phyloP scores from a whole-genome alignment of 2,329 filamentous ascomycete genomes.

The Cordyceps militaris region DNA sequence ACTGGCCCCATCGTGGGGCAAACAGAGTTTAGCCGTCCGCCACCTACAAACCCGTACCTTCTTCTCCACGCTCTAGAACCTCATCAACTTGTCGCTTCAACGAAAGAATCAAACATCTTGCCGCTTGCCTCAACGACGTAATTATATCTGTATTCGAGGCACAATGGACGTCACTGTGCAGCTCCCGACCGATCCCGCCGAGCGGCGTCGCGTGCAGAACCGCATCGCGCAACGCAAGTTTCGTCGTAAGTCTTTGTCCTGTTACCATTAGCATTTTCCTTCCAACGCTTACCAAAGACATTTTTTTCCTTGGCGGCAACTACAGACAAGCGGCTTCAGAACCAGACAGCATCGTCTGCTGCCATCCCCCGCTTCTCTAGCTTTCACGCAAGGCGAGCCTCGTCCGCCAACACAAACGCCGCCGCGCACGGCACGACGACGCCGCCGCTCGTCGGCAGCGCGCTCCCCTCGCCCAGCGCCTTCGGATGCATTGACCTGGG shows the following conservation, averaged over 20 bases:
- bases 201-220: neutral
- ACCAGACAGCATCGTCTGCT: neutral
- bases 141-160: too few relatives aligned
- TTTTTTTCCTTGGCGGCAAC: neutral
- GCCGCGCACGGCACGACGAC: neutral
- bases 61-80: neutral
- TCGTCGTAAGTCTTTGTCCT: neutral
- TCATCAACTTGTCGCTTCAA: neutral
- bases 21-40: neutral
- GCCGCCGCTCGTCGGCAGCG: neutral
- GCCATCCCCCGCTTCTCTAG: neutral
- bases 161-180: slow-evolving; percentile 1
- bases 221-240: slow-evolving; percentile 2
- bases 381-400: neutral
- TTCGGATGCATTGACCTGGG: neutral
- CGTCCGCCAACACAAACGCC: neutral
- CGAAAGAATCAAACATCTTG: neutral
- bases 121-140: neutral
- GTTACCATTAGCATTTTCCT: neutral
- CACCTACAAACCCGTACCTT: neutral
- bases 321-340: slow-evolving; percentile 1
- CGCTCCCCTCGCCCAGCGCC: neutral
- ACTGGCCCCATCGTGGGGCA: neutral
- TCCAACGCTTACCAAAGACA: neutral
- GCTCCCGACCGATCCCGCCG: neutral